A percentile compares a stretch with the other conserved stretches of the same genome.
These are phyloP conservation scores for Endothia cerciana DNA, from an alignment of 2,329 filamentous ascomycete genomes.

Conservation along the genomic window DNA sequence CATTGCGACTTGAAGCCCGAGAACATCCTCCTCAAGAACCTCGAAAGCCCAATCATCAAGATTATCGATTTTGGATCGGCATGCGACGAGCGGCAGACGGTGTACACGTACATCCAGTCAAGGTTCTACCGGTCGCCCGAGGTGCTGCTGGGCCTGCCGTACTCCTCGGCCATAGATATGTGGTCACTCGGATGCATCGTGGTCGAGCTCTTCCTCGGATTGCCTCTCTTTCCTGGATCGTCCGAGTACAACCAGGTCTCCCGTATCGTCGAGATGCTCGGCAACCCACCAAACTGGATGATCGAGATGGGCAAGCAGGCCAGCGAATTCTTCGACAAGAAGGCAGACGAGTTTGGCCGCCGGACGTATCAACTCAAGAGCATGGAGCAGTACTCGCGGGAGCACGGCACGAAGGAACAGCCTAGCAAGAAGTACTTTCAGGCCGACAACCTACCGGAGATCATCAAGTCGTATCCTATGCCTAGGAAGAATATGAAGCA, in stretches of 20 bases:
- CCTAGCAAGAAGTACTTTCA: constrained; percentile 99
- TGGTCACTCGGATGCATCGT: constrained; percentile 99
- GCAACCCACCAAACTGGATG: constrained; percentile 97
- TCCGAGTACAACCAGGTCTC: constrained; percentile 99
- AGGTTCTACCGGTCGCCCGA: constrained; percentile 97
- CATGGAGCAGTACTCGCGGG: constrained; percentile 96
- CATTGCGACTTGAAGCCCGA: constrained; percentile 98
- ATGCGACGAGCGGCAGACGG: constrained; percentile 96
- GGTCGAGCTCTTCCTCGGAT: constrained; percentile 91
- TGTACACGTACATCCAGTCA: constrained; percentile 99
- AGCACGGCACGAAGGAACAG: constrained; percentile 96
- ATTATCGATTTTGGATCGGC: constrained; percentile 99
- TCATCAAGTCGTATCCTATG: constrained; percentile 98
- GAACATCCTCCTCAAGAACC: constrained; percentile 95
- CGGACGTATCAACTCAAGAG: constrained; percentile 91
- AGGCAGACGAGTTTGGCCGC: constrained; percentile 86
- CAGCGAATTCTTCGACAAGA: constrained; percentile 95
- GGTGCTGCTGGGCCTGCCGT: constrained; percentile 91
- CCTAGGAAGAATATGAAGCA: constrained; percentile 99
- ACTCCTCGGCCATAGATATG: constrained; percentile 99
- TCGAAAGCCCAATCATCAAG: constrained; percentile 99
- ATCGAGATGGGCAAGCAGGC: constrained; percentile 98
- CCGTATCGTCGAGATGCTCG: constrained; percentile 96
- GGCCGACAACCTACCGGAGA: constrained; percentile 89
- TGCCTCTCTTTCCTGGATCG: constrained; percentile 93